Conservation (phyloP, 2,329 filamentous ascomycete species). For the Scolecobasidium constrictum region DNA sequence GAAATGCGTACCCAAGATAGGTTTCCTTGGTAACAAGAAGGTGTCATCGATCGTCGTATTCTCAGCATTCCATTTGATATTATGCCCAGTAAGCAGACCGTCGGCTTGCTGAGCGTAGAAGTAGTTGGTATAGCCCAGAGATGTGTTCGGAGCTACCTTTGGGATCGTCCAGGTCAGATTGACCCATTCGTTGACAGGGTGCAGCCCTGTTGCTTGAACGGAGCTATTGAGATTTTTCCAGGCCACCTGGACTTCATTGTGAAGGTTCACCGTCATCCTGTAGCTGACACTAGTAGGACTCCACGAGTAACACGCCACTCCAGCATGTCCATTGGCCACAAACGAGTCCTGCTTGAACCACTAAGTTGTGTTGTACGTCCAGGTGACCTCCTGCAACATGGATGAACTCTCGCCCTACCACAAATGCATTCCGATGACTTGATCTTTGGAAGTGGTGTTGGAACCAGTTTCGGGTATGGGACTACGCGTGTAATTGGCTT, state of each 20-base stretch:
- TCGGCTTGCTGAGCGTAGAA: slow-evolving; percentile 30
- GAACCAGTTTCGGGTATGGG: slow-evolving; percentile 7
- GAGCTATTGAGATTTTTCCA: slow-evolving; percentile 34
- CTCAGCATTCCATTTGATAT: slow-evolving; percentile 27
- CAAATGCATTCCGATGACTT: slow-evolving; percentile 11
- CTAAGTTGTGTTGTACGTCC: slow-evolving; percentile 10
- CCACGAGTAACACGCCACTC: slow-evolving; percentile 4
- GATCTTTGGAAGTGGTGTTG: slow-evolving; percentile 8
- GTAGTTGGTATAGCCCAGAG: slow-evolving; percentile 30
- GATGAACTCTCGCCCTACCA: slow-evolving; percentile 7
- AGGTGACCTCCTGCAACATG: slow-evolving; percentile 7
- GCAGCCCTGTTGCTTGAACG: slow-evolving; percentile 16
- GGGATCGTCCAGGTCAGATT: slow-evolving; percentile 22
- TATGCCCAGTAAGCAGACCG: slow-evolving; percentile 26
- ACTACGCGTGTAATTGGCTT: slow-evolving; percentile 4
- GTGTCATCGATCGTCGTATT: slow-evolving; percentile 24
- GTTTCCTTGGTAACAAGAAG: slow-evolving; percentile 23
- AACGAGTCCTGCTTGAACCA: not conserved
- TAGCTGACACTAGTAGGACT: slow-evolving; percentile 27
- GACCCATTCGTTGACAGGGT: slow-evolving; percentile 30
- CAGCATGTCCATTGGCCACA: slow-evolving; percentile 6
- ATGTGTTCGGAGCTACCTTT: slow-evolving; percentile 27
- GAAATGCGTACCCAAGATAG: slow-evolving; percentile 28
- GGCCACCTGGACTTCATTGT: slow-evolving; percentile 29
- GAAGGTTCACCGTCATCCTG: slow-evolving; percentile 30